phyloP scores from a whole-genome alignment of 2,329 filamentous ascomycete species.

The Cadophora gregata region DNA sequence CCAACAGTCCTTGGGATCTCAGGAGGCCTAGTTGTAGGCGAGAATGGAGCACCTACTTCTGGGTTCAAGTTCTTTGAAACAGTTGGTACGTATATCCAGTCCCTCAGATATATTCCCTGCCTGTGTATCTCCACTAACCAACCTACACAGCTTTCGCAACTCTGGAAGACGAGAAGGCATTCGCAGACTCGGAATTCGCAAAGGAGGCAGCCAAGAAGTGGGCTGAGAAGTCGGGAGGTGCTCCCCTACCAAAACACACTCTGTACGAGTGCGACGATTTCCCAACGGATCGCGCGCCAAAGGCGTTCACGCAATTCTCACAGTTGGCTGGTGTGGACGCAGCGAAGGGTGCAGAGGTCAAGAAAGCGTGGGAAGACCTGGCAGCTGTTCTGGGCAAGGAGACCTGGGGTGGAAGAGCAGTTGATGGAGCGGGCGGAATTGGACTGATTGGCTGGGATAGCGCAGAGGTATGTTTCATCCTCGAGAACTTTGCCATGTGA shows the following conservation, averaged over 20 bases:
- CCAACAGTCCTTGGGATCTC: conserved; percentile 26
- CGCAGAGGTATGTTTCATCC: conserved; percentile 22
- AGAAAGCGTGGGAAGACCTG: conserved; percentile 28
- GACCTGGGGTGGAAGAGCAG: conserved; percentile 25
- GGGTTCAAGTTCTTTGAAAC: conserved; percentile 32
- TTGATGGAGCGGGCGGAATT: conserved; percentile 25
- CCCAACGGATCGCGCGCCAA: conserved; percentile 15
- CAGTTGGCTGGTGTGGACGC: conserved; percentile 21
- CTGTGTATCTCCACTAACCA: background rate
- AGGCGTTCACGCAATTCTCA: conserved; percentile 25
- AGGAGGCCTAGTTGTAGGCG: conserved; percentile 23
- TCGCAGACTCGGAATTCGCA: conserved; percentile 21
- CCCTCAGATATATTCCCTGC: background rate
- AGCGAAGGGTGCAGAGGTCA: conserved; percentile 11
- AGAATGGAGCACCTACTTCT: conserved; percentile 17
- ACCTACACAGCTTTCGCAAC: conserved; percentile 25
- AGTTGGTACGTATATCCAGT: conserved; percentile 25
- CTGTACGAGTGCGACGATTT: conserved; percentile 24
- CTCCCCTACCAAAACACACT: conserved; percentile 6
- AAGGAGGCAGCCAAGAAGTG: conserved; percentile 11
- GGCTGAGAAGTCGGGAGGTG: conserved; percentile 16
- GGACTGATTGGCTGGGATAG: conserved; percentile 29
- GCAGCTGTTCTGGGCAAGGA: conserved; percentile 24
- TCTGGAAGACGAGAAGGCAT: conserved; percentile 29
- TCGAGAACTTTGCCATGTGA: background rate